Evolutionary conservation across 805 yeast species (phyloP), one percentile per base, ranked within the genome.

Genomic region (Saccharomycopsis sp.): DNA sequence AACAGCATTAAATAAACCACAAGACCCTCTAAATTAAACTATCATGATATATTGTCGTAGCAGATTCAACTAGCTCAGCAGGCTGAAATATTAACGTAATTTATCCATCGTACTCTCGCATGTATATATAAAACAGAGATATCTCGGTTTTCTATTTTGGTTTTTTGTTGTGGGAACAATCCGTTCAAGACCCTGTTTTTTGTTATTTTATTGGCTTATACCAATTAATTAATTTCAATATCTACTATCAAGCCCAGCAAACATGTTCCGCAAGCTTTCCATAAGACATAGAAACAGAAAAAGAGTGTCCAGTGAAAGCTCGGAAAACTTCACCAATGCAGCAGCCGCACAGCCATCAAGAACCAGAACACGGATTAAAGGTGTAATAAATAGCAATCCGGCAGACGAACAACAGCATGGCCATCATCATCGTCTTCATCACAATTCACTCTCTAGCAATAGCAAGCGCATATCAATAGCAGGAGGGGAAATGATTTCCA

Each of bases 201-300:
- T 29, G 38, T 29, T 5, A 29, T 12, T n/a, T n/a, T n/a, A 29
- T 29, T 29, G 38, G 12, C 38, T 29, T 12, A 29, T 12, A 29
- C 38, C 38, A 5, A 29, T 12, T n/a, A n/a, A n/a, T n/a, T n/a
- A n/a, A n/a, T n/a, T n/a, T n/a, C n/a, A n/a, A n/a, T n/a, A n/a
- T n/a, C n/a, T n/a, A n/a, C n/a, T n/a, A n/a, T n/a, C n/a, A n/a
- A n/a, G n/a, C n/a, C n/a, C n/a, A n/a, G n/a, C n/a, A n/a, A n/a
- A 29, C 38, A 44, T 44, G 49, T 44, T 44, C 49, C 49, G 49
- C 22, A 44, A 44, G 22, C 49, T 44, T 44, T 44, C 49, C 22
- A 44, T 44, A 5, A 44, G 22, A n/a, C 22, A 44, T 17, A 44
- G 22, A 44, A 44, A 44, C 49, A 44, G 22, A 44, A 44, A 44